phyloP scores from a whole-genome alignment of 179 eudicot genomes.

The Beta macrorhiza region DNA sequence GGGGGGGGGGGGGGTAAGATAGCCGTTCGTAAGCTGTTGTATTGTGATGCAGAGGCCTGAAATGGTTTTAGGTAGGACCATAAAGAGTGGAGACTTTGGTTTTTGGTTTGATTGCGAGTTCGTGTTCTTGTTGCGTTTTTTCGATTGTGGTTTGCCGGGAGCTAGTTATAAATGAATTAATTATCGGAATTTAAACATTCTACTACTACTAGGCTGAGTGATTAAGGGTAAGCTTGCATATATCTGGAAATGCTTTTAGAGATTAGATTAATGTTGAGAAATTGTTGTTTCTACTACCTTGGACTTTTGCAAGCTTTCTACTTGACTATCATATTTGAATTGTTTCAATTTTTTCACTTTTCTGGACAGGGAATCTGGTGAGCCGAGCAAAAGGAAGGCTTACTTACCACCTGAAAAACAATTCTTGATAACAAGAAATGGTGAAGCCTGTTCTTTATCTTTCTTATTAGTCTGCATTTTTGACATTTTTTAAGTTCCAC shows the following conservation, averaged over 20 bases:
- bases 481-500: background rate
- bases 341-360: background rate
- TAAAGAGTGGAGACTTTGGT: background rate
- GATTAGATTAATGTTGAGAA: background rate
- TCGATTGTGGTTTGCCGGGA: background rate
- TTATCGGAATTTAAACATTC: background rate
- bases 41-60: background rate
- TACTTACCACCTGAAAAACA: conserved; percentile 75
- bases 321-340: background rate
- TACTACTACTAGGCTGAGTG: too few relatives aligned
- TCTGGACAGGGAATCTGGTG: conserved; percentile 81
- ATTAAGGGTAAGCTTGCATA: too few relatives aligned
- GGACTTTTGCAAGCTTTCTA: background rate
- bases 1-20: too few relatives aligned
- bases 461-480: background rate
- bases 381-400: conserved; percentile 77
- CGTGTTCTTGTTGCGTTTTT: background rate
- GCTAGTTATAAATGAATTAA: background rate
- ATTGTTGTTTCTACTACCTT: background rate
- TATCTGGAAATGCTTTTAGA: background rate
- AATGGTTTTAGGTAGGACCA: background rate
- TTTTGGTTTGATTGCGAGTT: background rate
- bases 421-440: conserved; percentile 85
- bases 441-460: conserved; percentile 37
- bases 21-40: background rate